Base-by-base conservation (phyloP, 1,139 yeast genomes). In the Saccharomyces hybrid region DNA sequence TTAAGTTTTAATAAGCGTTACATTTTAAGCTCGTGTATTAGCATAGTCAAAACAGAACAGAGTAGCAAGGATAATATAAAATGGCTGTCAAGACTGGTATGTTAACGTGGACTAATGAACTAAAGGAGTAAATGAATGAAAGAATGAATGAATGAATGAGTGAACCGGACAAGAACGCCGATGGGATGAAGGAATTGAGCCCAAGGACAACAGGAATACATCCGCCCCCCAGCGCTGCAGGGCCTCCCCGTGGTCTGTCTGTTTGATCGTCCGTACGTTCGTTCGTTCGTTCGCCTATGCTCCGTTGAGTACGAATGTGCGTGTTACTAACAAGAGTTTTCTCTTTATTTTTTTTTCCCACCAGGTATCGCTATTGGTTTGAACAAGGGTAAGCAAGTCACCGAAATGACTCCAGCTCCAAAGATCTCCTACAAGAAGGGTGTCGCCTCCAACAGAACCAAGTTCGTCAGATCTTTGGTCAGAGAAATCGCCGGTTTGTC, bases 321-420 rank as follows among this genome's bases (percentile, higher is more conserved):
- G 24, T 16, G 26, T 38, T 38, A 38, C 44, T 38, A 38, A 38
- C 44, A 38, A 19, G 19, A 38, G 44, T 9, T 38, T 38, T 38
- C 44, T 38, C 28, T n/a, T 8, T 2, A 21, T 50, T 32, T 47
- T 24, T 32, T 31, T 21, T 38, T 27, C 42, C 19, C 24, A 16
- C 28, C 34, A 86, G 99, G 98, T 80, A 89, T 93, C 78, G 96
- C 96, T 82, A 85, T 86, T 82, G 99, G 99, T 79, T 81, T 85
- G 78, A 93, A 93, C 96, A 91, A 93, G 82, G 99, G 99, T 79
- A 95, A 87, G 95, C 85, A 88, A 82, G 95, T 89, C 80, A 83
- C 89, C 78, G 80, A 90, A 67, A 88, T 88, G 82, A 90, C 87
- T 77, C 89, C 88, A 75, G 86, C 90, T 72, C 91, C 96, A 78